These are phyloP conservation scores for Adiantum capillusveneris DNA, from an alignment of 75 land plant genomes.

Conservation along the genomic window DNA sequence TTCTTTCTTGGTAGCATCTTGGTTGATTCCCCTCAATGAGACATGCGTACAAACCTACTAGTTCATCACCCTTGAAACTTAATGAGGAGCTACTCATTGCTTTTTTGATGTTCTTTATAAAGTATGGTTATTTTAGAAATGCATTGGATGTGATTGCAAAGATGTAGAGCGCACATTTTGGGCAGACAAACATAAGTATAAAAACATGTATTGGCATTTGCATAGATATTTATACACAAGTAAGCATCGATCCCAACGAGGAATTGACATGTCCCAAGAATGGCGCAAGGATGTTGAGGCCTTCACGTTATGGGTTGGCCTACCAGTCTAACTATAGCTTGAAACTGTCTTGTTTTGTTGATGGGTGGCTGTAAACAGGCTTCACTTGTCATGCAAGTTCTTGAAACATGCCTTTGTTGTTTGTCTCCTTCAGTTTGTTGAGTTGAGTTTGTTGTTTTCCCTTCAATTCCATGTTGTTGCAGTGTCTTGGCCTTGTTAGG, in stretches of 20 bases:
- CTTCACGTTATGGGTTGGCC: slow-evolving; percentile 1
- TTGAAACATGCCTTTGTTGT: too few species aligned
- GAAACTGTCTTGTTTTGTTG: too few species aligned
- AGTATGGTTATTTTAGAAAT: slow-evolving; percentile 4
- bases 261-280: slow-evolving; percentile 7
- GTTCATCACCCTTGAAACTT: not conserved
- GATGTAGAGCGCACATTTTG: not conserved
- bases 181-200: not conserved
- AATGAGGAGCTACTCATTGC: slow-evolving; percentile 5
- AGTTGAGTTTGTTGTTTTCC: too few species aligned
- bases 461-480: too few species aligned
- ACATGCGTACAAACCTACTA: too few species aligned
- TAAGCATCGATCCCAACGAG: slow-evolving; percentile 4
- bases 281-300: not conserved
- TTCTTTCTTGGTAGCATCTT: too few species aligned
- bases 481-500: too few species aligned
- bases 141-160: slow-evolving; percentile 2
- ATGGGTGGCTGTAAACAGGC: too few species aligned
- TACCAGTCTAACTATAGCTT: not conserved
- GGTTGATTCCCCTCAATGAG: too few species aligned
- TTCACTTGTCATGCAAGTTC: too few species aligned
- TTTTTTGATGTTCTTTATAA: not conserved
- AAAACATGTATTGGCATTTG: not conserved
- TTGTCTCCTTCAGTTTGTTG: too few species aligned
- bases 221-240: slow-evolving; percentile 4